Evolutionary conservation across 768 basidiomycete genomes (phyloP), one percentile per base, ranked within the genome.

Genomic region (Mycena vitilis): DNA sequence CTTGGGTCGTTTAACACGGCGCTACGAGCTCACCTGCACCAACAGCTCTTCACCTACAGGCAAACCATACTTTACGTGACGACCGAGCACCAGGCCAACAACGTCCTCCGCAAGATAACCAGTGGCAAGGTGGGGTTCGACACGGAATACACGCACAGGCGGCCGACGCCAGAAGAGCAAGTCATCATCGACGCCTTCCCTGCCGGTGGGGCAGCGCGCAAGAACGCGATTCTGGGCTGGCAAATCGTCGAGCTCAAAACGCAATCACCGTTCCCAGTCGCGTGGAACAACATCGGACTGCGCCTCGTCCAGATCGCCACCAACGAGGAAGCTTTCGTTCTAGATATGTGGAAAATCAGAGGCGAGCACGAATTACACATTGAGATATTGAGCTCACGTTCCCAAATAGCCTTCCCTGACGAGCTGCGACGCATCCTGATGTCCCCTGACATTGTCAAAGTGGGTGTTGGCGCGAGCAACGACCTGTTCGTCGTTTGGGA

Each of bases 51-150:
- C 38, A 49, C 60, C 0, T 9, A 13, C n/a, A 30, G 23, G 0
- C n/a, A 16, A 10, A 42, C 10, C 0, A 18, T 53, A 6, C 5
- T 30, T 0, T 42, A 37, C 23, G n/a, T 53, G 4, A 45, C 44
- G 1, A 45, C n/a, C 18, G 62, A 63, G 12, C 1, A 4, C 20
- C n/a, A 63, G 2, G 54, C 45, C n/a, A 56, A 63, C 22, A 22
- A n/a, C 5, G 20, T 10, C 2, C 53, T 63, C 10, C 20, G 34
- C 0, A 0, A 5, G 1, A 56, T 63, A 1, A 1, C 44, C 22
- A n/a, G n/a, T 9, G 62, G 62, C 2, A 40, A 4, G 9, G 45
- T 63, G 30, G 62, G 62, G 0, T 55, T 63, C 16, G 62, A 63
- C 18, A 63, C 62, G 0, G 62, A 63, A 9, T 63, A 47, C 16